A percentile compares a stretch with the other conserved stretches of the same genome.
These are phyloP conservation scores for Umbelopsis vinacea DNA, from an alignment of 192 early-diverging fungal species.

Conservation along the genomic window DNA sequence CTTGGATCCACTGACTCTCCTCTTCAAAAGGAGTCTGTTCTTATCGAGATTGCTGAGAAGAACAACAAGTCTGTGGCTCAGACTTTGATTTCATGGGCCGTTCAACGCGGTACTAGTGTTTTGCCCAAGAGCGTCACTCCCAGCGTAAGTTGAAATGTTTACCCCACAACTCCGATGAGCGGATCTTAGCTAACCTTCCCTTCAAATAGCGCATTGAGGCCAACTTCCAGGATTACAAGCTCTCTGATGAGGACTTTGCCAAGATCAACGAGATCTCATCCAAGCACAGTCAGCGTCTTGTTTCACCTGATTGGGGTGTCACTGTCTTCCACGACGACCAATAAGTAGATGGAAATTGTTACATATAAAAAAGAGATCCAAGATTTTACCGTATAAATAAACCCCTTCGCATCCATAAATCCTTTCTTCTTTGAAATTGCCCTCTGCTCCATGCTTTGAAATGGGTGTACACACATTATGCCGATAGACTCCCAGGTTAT, in stretches of 20 bases:
- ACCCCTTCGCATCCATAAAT: background rate
- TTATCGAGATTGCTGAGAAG: slow-evolving; percentile 71
- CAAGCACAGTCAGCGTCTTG: slow-evolving; percentile 35
- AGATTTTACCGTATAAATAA: background rate
- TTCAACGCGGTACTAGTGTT: slow-evolving; percentile 73
- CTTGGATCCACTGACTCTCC: slow-evolving; percentile 57
- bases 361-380: background rate
- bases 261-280: slow-evolving; percentile 44
- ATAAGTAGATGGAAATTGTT: slow-evolving; percentile 6
- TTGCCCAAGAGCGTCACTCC: slow-evolving; percentile 82
- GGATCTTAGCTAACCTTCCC: background rate
- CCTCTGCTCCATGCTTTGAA: no score
- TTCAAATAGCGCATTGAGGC: slow-evolving; percentile 53
- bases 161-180: background rate
- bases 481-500: background rate
- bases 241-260: slow-evolving; percentile 47
- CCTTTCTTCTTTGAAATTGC: no score
- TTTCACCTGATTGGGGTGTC: slow-evolving; percentile 39
- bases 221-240: slow-evolving; percentile 59
- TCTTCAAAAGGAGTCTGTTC: slow-evolving; percentile 37
- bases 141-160: slow-evolving; percentile 25
- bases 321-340: slow-evolving; percentile 39
- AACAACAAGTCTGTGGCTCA: slow-evolving; percentile 71
- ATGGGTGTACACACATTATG: background rate
- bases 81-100: slow-evolving; percentile 80